Conservation (phyloP, 2,329 filamentous ascomycete genomes). For the Pseudopyricularia cyperi region DNA sequence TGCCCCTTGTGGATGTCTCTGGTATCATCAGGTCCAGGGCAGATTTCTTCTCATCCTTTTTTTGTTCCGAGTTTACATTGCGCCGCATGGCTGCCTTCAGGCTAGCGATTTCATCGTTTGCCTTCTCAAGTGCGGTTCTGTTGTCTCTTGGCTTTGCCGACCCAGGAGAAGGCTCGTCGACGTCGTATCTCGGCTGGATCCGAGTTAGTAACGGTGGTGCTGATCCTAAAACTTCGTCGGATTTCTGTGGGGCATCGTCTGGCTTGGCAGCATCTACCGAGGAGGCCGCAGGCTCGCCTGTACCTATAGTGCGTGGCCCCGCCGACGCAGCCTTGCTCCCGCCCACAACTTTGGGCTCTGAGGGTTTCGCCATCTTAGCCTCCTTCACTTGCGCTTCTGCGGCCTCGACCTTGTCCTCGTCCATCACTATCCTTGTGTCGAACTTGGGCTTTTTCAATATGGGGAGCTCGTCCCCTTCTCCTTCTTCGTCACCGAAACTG, state of each 20-base stretch:
- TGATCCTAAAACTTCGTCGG: background rate
- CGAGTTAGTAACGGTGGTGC: background rate
- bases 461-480: slow-evolving; percentile 40
- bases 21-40: slow-evolving; percentile 65
- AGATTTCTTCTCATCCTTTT: slow-evolving; percentile 49
- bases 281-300: background rate
- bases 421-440: slow-evolving; percentile 60
- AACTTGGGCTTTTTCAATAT: slow-evolving; percentile 66
- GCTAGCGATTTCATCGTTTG: slow-evolving; percentile 69
- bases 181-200: slow-evolving; percentile 1
- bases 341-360: slow-evolving; percentile 13
- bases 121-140: slow-evolving; percentile 49
- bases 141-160: slow-evolving; percentile 9
- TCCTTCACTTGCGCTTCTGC: slow-evolving; percentile 13
- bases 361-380: slow-evolving; percentile 13
- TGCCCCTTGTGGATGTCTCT: slow-evolving; percentile 52
- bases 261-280: background rate
- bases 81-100: slow-evolving; percentile 73
- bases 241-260: background rate
- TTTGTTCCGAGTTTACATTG: slow-evolving; percentile 35
- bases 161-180: slow-evolving; percentile 21
- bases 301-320: background rate
- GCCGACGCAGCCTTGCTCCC: slow-evolving; percentile 1
- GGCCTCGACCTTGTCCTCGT: slow-evolving; percentile 29
- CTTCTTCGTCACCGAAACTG: slow-evolving; percentile 65